Conservation (phyloP, 1,139 yeast genomes). For the Yamadazyma blattariae region DNA sequence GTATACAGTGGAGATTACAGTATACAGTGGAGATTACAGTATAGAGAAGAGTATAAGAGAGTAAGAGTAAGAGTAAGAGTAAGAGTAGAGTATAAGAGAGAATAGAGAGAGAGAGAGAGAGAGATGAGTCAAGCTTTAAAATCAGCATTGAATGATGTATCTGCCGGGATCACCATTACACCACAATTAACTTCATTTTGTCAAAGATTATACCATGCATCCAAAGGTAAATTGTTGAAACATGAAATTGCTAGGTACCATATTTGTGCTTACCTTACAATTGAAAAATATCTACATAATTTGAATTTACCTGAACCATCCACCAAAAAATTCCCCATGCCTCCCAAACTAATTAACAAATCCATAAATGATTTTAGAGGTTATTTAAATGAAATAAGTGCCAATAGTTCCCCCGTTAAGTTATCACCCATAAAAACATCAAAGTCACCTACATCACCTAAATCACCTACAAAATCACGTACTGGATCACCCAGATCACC, state of each 20-base stretch:
- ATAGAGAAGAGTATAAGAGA: no score
- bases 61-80: no score
- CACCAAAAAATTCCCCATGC: slow-evolving; percentile 53
- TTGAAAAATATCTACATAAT: slow-evolving; percentile 45
- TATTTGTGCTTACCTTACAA: slow-evolving; percentile 60
- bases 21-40: no score
- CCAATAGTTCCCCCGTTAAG: slow-evolving; percentile 27
- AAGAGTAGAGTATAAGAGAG: no score
- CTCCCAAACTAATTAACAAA: slow-evolving; percentile 43
- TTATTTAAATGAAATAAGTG: slow-evolving; percentile 28
- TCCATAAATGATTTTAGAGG: slow-evolving; percentile 45
- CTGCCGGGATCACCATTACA: slow-evolving; percentile 50
- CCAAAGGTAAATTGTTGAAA: slow-evolving; percentile 44
- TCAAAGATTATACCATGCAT: slow-evolving; percentile 51
- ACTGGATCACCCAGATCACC: no score
- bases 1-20: no score
- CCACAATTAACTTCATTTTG: slow-evolving; percentile 47
- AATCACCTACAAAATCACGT: not conserved
- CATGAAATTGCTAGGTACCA: slow-evolving; percentile 65
- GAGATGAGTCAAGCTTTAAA: not conserved
- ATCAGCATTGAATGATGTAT: slow-evolving; percentile 35
- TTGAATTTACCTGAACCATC: slow-evolving; percentile 47
- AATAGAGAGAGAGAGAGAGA: no score
- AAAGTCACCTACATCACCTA: slow-evolving; percentile 2
- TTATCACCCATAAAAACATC: not conserved